phyloP scores from a whole-genome alignment of 208 protist genomes.

The Acanthamoeba divionensis region DNA sequence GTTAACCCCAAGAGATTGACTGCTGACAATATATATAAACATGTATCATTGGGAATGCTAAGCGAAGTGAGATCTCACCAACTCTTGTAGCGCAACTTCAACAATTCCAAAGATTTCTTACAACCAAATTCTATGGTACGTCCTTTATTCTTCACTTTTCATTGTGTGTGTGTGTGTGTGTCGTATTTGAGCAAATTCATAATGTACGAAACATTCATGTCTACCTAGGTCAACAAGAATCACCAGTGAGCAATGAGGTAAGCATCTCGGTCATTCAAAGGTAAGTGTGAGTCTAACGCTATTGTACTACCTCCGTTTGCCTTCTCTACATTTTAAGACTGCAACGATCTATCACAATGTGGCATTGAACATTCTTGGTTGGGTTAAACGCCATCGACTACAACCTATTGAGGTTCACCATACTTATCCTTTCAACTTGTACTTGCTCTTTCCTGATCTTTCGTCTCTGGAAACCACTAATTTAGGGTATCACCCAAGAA shows the following conservation, averaged over 20 bases:
- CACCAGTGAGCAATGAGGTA: neutral
- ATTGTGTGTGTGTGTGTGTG: neutral
- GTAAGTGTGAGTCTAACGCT: too few relatives aligned
- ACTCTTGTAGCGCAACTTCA: neutral
- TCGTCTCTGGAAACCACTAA: neutral
- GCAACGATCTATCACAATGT: neutral
- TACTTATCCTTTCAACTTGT: neutral
- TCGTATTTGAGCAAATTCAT: neutral
- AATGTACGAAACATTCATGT: neutral
- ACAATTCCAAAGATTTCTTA: conserved; percentile 1
- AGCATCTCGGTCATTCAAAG: too few relatives aligned
- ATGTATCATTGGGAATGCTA: too few relatives aligned
- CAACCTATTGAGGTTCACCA: neutral
- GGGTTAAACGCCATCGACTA: neutral
- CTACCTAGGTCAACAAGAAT: neutral
- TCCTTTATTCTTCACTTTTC: neutral
- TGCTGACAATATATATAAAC: too few relatives aligned
- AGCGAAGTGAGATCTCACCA: neutral
- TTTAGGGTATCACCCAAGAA: neutral
- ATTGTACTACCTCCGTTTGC: too few relatives aligned
- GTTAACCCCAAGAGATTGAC: too few relatives aligned
- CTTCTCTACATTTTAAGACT: too few relatives aligned
- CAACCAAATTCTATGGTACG: conserved; percentile 30
- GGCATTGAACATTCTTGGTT: neutral
- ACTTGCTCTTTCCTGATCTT: neutral